Evolutionary conservation across 257 asterid species (phyloP), one percentile per base, ranked within the genome.

Genomic region (Solanum paucissectum): DNA sequence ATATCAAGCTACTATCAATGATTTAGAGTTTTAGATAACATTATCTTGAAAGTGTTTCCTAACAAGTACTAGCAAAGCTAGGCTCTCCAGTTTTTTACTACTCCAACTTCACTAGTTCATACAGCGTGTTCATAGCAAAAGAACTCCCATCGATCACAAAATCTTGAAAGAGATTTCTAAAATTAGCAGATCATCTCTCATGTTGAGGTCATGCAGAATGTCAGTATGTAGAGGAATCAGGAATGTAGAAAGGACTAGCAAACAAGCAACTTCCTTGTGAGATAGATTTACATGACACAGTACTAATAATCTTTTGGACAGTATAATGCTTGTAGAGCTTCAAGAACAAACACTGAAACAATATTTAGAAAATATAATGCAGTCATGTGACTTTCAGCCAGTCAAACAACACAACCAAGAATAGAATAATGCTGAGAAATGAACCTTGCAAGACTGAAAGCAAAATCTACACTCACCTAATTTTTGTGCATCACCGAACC

Each of bases 401-500:
- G 36, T 40, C 83, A n/a, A 38, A n/a, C 83, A 23, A 40, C 83
- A 76, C 60, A 7, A 7, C 23, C 12, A 7, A 76, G 83, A 76
- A 7, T n/a, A 76, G 36, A 76, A 33, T 75, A n/a, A 13, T 76
- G 36, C 83, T 40, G 36, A 76, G 83, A 44, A 40, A 76, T 6
- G 83, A 76, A 76, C 83, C 83, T 3, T 40, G 83, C 60, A 76
- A 76, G 83, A 40, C n/a, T 40, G 60, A 38, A 75, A 9, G 83
- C 18, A 37, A 75, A 40, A 76, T 25, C 83, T 40, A 76, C 83
- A 88, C 94, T 18, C 84, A 97, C 99, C 99, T 74, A 97, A 91
- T 90, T 97, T 97, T 86, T 97, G 98, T 66, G 99, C 98, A 90
- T 97, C 99, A 62, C 99, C 99, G 84, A 95, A 97, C 98, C 98